Evolutionary conservation across 2,329 filamentous ascomycete genomes (phyloP).

Genomic region (Botrytis galanthina): DNA sequence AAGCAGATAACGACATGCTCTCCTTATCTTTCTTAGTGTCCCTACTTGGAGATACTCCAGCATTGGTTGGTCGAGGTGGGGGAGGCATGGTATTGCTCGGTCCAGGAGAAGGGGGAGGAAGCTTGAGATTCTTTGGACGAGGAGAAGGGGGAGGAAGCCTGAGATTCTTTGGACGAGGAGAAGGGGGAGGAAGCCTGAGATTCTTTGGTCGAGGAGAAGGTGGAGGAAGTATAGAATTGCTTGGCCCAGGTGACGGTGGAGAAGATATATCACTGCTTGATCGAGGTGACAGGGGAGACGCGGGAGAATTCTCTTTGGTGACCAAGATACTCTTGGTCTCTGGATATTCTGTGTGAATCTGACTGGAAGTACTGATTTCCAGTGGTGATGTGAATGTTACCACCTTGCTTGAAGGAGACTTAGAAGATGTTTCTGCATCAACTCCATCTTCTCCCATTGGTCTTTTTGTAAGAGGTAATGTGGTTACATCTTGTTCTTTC

Average conservation of each 20-base stretch:
- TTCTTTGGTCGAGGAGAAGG: too few species aligned
- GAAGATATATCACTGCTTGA: neutral
- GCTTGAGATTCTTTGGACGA: too few species aligned
- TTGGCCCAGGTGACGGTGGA: neutral
- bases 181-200: too few species aligned
- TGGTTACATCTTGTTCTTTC: neutral
- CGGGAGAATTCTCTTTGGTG: accelerated
- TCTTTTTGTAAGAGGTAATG: neutral
- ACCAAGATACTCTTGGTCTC: too few species aligned
- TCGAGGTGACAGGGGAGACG: neutral
- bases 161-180: too few species aligned
- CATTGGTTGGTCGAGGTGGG: neutral
- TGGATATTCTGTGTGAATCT: neutral
- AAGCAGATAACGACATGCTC: neutral
- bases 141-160: too few species aligned
- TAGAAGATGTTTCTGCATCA: neutral
- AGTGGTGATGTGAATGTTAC: neutral
- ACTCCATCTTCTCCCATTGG: neutral
- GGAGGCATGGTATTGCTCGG: neutral
- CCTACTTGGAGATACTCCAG: neutral
- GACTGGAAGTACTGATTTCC: neutral
- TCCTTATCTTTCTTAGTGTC: neutral
- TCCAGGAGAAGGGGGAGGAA: too few species aligned
- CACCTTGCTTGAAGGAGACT: neutral
- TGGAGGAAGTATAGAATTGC: neutral